Conservation (phyloP, 352 stramenopile genomes). For the Pythium periplocum region DNA sequence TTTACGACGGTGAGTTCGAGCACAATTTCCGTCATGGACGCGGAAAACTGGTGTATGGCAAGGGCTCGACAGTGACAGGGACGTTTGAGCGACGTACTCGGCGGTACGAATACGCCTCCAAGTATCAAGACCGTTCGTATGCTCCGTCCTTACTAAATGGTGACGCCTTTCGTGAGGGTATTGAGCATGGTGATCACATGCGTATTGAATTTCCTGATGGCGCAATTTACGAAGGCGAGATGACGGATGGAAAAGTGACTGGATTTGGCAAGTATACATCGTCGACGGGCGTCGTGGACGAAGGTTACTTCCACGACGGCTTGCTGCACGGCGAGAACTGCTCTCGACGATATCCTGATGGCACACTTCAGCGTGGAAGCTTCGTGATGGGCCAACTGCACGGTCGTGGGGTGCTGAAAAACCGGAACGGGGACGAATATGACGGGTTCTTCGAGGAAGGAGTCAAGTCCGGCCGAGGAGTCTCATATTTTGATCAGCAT, state of each 20-base stretch:
- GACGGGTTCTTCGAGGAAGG: constrained; percentile 58
- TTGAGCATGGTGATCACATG: constrained; percentile 43
- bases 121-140: constrained; percentile 27
- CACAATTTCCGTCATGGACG: constrained; percentile 31
- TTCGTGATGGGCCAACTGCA: constrained; percentile 47
- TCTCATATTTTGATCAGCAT: constrained; percentile 28
- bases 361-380: constrained; percentile 32
- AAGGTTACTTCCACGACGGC: constrained; percentile 56
- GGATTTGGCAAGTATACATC: constrained; percentile 49
- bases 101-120: constrained; percentile 39
- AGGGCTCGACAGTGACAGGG: constrained; percentile 38
- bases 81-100: constrained; percentile 40
- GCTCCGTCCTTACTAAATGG: constrained; percentile 39
- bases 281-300: constrained; percentile 55
- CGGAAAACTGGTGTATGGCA: constrained; percentile 54
- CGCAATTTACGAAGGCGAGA: constrained; percentile 58
- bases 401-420: constrained; percentile 28
- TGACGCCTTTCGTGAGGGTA: constrained; percentile 41
- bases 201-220: constrained; percentile 53
- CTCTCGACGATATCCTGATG: constrained; percentile 39
- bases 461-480: constrained; percentile 35
- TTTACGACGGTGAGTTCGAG: constrained; percentile 60
- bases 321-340: constrained; percentile 46
- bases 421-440: constrained; percentile 48
- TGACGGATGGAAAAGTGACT: constrained; percentile 53